Conservation (phyloP, 768 basidiomycete genomes). For the Suillus clintonianus region DNA sequence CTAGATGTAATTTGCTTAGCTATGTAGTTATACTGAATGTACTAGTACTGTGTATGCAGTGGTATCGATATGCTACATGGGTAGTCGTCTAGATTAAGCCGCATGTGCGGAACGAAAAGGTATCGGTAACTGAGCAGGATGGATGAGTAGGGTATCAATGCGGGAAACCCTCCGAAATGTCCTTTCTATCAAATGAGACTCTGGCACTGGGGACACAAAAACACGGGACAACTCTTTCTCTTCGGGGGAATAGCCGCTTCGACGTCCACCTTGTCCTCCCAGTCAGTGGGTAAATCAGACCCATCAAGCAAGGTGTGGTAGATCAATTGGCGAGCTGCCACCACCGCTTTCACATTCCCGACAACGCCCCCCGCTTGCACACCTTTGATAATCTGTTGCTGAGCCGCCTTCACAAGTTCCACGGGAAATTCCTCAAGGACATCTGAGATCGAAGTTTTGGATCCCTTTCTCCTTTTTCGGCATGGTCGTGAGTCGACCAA, state of each 20-base stretch:
- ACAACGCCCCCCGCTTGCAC: slow-evolving; percentile 42
- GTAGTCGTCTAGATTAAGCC: background rate
- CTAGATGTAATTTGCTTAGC: background rate
- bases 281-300: slow-evolving; percentile 37
- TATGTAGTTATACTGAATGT: background rate
- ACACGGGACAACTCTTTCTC: slow-evolving; percentile 24
- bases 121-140: background rate
- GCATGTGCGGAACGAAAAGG: background rate
- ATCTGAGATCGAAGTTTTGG: background rate
- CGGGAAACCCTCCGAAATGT: background rate
- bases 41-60: background rate
- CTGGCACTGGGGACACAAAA: slow-evolving; percentile 45
- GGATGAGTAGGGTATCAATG: background rate
- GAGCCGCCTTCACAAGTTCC: slow-evolving; percentile 43
- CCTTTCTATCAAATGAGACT: slow-evolving; percentile 40
- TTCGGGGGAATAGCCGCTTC: slow-evolving; percentile 22
- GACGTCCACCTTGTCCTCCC: slow-evolving; percentile 36
- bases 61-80: background rate
- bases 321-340: slow-evolving; percentile 49
- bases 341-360: slow-evolving; percentile 52
- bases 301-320: slow-evolving; percentile 34
- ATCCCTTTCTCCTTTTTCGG: slow-evolving; percentile 17
- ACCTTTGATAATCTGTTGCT: slow-evolving; percentile 57
- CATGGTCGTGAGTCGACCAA: slow-evolving; percentile 1
- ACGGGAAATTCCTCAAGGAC: slow-evolving; percentile 32